These are phyloP conservation scores for Stephania cephalantha DNA, from an alignment of 164 flowering plant genomes.

Conservation along the genomic window DNA sequence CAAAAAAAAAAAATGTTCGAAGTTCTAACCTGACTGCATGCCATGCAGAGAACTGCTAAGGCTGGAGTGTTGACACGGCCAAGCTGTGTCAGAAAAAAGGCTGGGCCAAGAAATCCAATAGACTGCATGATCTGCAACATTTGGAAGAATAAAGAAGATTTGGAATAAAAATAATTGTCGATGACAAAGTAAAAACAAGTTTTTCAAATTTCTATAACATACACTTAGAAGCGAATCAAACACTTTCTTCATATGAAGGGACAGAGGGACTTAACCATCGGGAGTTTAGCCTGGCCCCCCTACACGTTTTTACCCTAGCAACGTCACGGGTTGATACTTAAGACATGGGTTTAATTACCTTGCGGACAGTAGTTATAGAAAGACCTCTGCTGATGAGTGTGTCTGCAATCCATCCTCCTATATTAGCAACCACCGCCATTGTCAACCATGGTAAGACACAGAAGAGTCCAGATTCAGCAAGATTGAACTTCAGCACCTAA, in stretches of 20 bases:
- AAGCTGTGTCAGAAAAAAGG: slow-evolving; percentile 84
- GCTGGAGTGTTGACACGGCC: slow-evolving; percentile 78
- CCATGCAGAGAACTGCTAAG: slow-evolving; percentile 96
- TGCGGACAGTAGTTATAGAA: slow-evolving; percentile 85
- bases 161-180: not conserved
- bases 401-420: slow-evolving; percentile 99
- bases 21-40: slow-evolving; percentile 88
- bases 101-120: slow-evolving; percentile 94
- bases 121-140: slow-evolving; percentile 92
- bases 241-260: not conserved
- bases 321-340: not conserved
- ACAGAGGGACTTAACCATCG: not conserved
- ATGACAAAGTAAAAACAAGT: not conserved
- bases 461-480: slow-evolving; percentile 89
- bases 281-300: not conserved
- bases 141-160: slow-evolving; percentile 8
- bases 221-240: slow-evolving; percentile 4
- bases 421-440: slow-evolving; percentile 95
- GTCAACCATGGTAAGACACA: slow-evolving; percentile 98
- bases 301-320: not conserved
- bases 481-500: slow-evolving; percentile 97
- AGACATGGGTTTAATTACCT: slow-evolving; percentile 42
- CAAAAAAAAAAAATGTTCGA: not conserved
- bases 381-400: slow-evolving; percentile 89
- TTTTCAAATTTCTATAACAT: not conserved